Evolutionary conservation across 2,329 filamentous ascomycete species (phyloP).

Genomic region (Ophiostoma tasmaniense): DNA sequence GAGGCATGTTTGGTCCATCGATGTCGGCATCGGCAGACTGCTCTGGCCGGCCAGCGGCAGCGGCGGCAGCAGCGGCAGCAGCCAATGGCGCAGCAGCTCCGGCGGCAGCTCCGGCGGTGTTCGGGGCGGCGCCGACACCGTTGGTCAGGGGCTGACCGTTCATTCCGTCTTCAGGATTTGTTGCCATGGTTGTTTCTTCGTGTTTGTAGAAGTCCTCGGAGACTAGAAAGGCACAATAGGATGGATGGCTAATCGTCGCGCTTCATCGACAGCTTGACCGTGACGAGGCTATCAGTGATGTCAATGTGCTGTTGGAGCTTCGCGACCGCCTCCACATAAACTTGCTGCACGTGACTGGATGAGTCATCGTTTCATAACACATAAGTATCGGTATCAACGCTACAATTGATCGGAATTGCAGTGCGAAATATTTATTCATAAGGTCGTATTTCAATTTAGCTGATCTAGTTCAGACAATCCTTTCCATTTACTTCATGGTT

Average conservation of each 20-base stretch:
- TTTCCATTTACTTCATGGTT: neutral
- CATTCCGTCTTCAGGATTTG: slow-evolving; percentile 5
- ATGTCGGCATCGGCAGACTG: neutral
- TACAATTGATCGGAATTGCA: neutral
- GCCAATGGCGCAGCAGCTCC: neutral
- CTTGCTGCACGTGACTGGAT: neutral
- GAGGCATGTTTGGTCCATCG: slow-evolving; percentile 5
- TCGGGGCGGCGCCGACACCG: slow-evolving; percentile 8
- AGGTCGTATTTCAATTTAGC: neutral
- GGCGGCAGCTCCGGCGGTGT: neutral
- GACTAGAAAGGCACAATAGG: neutral
- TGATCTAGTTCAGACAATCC: neutral
- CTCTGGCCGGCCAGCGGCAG: neutral
- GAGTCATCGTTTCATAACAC: neutral
- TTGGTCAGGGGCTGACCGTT: slow-evolving; percentile 12
- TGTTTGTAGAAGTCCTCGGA: neutral
- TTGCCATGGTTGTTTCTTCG: neutral
- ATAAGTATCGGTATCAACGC: neutral
- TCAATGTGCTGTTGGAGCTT: neutral
- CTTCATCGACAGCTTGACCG: slow-evolving; percentile 15
- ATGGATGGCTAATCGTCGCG: neutral
- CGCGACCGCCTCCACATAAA: neutral
- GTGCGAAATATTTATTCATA: neutral
- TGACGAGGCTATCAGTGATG: neutral
- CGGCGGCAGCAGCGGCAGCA: neutral